These are phyloP conservation scores for Fagopyrum esculentum DNA, from an alignment of 148 eudicot genomes.

Conservation along the genomic window DNA sequence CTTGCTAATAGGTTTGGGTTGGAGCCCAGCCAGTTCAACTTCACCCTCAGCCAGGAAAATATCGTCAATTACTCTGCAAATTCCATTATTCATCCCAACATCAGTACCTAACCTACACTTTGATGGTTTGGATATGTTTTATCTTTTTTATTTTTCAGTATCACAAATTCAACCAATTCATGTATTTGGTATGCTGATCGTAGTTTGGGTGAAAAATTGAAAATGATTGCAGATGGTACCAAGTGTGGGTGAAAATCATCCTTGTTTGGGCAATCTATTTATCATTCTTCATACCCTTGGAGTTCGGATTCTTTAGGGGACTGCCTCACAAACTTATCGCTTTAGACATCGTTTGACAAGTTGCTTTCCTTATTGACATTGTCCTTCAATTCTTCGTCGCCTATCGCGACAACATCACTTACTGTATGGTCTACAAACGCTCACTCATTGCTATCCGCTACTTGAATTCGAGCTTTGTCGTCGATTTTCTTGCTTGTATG, in stretches of 20 bases:
- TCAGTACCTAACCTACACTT: conserved; percentile 30
- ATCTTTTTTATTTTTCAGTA: background rate
- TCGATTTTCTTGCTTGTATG: conserved; percentile 75
- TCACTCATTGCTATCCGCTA: conserved; percentile 76
- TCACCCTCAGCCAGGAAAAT: conserved; percentile 26
- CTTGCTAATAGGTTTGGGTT: conserved; percentile 42
- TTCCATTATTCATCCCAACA: conserved; percentile 46
- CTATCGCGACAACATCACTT: conserved; percentile 72
- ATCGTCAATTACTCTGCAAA: conserved; percentile 39
- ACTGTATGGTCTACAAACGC: conserved; percentile 56
- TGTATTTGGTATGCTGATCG: too few relatives aligned
- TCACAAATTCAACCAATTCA: too few relatives aligned
- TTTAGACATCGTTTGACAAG: conserved; percentile 70
- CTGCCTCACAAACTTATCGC: conserved; percentile 61
- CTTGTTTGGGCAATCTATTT: conserved; percentile 20
- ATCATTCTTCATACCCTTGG: conserved; percentile 66
- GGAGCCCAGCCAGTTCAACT: conserved; percentile 20
- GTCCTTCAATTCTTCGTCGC: conserved; percentile 71
- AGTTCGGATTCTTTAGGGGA: conserved; percentile 92
- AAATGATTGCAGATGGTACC: conserved; percentile 89
- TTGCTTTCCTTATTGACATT: conserved; percentile 78
- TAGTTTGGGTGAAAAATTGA: too few relatives aligned
- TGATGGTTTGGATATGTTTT: too few relatives aligned
- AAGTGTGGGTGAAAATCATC: conserved; percentile 63
- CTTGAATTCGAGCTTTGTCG: conserved; percentile 64